These are phyloP conservation scores for Claviceps lovelessii DNA, from an alignment of 2,329 filamentous ascomycete species.

Conservation along the genomic window DNA sequence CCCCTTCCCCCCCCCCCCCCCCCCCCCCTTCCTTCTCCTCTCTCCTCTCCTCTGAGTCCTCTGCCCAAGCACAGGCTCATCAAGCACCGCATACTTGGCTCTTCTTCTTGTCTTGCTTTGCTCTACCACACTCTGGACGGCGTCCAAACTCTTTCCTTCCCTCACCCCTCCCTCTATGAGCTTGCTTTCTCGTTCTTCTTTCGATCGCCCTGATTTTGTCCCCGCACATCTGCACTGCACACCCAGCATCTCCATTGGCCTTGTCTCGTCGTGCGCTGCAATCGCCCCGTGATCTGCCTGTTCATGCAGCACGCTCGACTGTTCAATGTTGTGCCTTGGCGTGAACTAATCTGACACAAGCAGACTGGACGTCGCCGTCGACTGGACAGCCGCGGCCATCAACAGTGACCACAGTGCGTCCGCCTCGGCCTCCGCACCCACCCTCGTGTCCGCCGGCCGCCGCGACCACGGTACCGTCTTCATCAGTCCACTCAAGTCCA, in stretches of 20 bases:
- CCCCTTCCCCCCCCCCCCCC: too few relatives aligned
- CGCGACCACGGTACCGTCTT: background rate
- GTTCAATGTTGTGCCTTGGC: background rate
- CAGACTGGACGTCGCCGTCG: conserved; percentile 1
- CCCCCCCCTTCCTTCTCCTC: too few relatives aligned
- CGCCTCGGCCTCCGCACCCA: conserved; percentile 3
- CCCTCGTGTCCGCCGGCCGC: background rate
- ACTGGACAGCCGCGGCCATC: background rate
- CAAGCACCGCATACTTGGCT: background rate
- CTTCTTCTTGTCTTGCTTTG: background rate
- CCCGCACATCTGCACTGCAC: background rate
- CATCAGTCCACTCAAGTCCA: background rate
- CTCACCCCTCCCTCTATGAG: background rate
- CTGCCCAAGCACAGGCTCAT: background rate
- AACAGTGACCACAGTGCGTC: background rate
- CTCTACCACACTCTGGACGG: background rate
- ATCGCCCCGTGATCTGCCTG: background rate
- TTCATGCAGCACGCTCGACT: background rate
- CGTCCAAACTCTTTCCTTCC: background rate
- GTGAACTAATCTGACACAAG: background rate
- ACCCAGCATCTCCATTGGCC: background rate
- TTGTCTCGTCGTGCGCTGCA: background rate
- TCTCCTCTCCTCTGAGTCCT: too few relatives aligned
- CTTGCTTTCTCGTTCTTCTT: background rate
- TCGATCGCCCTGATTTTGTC: background rate